Conservation (phyloP, 352 stramenopile species). For the Pythium brachiatum region DNA sequence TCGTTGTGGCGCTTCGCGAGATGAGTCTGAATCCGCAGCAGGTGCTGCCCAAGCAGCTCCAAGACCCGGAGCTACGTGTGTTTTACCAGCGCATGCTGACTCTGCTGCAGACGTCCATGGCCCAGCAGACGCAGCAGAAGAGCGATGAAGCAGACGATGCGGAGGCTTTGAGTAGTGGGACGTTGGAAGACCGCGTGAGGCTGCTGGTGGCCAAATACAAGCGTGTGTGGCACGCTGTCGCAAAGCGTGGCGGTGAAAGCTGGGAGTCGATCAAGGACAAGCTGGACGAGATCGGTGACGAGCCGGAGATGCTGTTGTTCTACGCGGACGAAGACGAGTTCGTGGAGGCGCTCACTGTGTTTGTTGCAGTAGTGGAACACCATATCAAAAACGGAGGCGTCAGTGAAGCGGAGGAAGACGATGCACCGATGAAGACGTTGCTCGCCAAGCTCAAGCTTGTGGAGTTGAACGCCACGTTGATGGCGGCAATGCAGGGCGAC, state of each 20-base stretch:
- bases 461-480: conserved; percentile 43
- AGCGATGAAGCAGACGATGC: neutral
- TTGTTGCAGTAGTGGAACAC: conserved; percentile 27
- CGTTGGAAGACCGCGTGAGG: conserved; percentile 42
- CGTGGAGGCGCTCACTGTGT: conserved; percentile 29
- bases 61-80: conserved; percentile 35
- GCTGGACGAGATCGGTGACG: conserved; percentile 63
- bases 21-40: conserved; percentile 60
- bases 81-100: conserved; percentile 58
- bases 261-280: conserved; percentile 37
- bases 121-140: conserved; percentile 17
- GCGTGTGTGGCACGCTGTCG: conserved; percentile 12
- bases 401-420: neutral
- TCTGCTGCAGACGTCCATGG: conserved; percentile 21
- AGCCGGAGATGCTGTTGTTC: conserved; percentile 65
- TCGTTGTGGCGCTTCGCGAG: conserved; percentile 55
- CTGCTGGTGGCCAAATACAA: conserved; percentile 17
- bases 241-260: conserved; percentile 3
- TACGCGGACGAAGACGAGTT: conserved; percentile 55
- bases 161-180: neutral
- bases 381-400: neutral
- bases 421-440: conserved; percentile 13
- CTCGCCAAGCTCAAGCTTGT: conserved; percentile 45
- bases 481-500: conserved; percentile 60
- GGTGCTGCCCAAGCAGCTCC: conserved; percentile 44